phyloP scores from a whole-genome alignment of 2,329 filamentous ascomycete species.

The Penicillium sp. region DNA sequence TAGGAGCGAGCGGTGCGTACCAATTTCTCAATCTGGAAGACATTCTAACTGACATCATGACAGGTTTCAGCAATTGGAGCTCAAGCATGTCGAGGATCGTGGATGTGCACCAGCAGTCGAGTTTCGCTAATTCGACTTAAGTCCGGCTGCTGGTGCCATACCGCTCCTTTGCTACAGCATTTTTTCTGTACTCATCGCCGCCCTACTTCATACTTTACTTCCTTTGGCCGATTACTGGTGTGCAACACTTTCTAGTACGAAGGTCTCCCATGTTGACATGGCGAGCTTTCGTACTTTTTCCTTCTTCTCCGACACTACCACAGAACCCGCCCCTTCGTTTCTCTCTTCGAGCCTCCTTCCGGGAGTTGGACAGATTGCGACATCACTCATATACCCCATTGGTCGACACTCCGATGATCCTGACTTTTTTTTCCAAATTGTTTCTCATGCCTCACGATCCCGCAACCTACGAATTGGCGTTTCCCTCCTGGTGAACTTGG shows the following conservation, averaged over 20 bases:
- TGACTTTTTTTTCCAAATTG: constrained; percentile 12
- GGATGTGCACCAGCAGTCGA: constrained; percentile 83
- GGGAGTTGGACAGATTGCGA: constrained; percentile 3
- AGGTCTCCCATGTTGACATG: too few relatives aligned
- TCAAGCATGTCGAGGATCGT: constrained; percentile 78
- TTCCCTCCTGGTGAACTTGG: constrained; percentile 15
- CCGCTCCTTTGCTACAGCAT: too few relatives aligned
- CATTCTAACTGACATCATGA: constrained; percentile 11
- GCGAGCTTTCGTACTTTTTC: constrained; percentile 1
- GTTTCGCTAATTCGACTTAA: constrained; percentile 58
- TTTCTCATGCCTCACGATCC: constrained; percentile 25
- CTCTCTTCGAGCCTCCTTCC: not conserved
- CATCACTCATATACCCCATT: constrained; percentile 9
- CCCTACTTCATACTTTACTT: constrained; percentile 1
- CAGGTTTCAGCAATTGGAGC: constrained; percentile 86
- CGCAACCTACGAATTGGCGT: constrained; percentile 17
- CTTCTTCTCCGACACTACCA: too few relatives aligned
- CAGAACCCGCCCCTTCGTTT: not conserved
- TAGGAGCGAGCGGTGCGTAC: constrained; percentile 87
- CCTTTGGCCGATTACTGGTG: constrained; percentile 1
- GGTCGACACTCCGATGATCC: constrained; percentile 7
- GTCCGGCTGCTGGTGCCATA: constrained; percentile 15
- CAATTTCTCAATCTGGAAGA: not conserved
- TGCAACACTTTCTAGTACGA: constrained; percentile 10
- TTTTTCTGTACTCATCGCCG: not conserved